A percentile compares a stretch with the other conserved stretches of the same genome.
These are phyloP conservation scores for Hymenoscyphus fructigenus DNA, from an alignment of 2,329 filamentous ascomycete genomes.

Conservation along the genomic window DNA sequence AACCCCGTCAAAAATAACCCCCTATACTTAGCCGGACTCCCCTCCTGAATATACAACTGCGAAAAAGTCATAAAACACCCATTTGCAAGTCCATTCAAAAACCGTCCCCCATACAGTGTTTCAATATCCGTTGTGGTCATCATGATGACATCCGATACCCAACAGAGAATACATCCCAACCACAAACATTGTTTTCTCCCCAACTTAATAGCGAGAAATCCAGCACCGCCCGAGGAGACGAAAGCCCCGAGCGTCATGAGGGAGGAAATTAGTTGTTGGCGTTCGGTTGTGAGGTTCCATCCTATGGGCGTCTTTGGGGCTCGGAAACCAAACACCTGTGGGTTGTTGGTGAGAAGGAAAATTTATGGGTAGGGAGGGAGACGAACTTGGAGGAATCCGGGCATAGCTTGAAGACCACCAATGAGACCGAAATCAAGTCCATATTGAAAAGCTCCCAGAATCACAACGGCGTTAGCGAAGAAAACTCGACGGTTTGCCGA, in stretches of 20 bases:
- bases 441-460: constrained; percentile 39
- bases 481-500: constrained; percentile 14
- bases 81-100: constrained; percentile 52
- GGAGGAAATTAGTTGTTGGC: constrained; percentile 51
- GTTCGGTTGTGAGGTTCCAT: constrained; percentile 41
- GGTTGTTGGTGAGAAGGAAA: too few relatives aligned
- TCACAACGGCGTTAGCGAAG: constrained; percentile 13
- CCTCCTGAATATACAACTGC: constrained; percentile 44
- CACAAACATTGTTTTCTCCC: constrained; percentile 48
- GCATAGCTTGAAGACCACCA: constrained; percentile 22
- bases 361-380: neutral
- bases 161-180: constrained; percentile 48
- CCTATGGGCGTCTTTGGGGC: constrained; percentile 21
- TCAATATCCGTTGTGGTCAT: constrained; percentile 54
- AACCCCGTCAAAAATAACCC: constrained; percentile 49
- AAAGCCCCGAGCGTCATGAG: constrained; percentile 51
- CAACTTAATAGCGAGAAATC: constrained; percentile 45
- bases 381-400: constrained; percentile 16
- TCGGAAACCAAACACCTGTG: constrained; percentile 47
- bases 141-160: constrained; percentile 54
- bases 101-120: constrained; percentile 53
- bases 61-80: constrained; percentile 21
- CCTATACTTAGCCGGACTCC: constrained; percentile 48
- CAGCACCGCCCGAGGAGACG: constrained; percentile 44
- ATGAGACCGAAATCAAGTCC: constrained; percentile 20